These are phyloP conservation scores for Saururus chinensis DNA, from an alignment of 164 flowering plant species.

Conservation along the genomic window DNA sequence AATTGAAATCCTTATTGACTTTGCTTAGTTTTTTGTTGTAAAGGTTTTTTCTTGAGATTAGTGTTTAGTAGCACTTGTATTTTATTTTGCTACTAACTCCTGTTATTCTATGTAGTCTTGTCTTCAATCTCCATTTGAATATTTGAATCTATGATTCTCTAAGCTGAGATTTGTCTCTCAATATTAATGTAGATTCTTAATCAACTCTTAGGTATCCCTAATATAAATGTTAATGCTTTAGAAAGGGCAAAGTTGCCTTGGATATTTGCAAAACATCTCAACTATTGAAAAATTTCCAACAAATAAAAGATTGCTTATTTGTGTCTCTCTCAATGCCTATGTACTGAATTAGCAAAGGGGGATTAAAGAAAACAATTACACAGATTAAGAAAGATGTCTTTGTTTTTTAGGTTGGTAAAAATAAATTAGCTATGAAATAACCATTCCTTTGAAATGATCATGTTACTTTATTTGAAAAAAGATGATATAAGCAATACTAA, in stretches of 20 bases:
- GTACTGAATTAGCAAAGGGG: slow-evolving; percentile 74
- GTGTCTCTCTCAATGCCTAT: slow-evolving; percentile 51
- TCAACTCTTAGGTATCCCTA: slow-evolving; percentile 40
- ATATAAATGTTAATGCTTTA: slow-evolving; percentile 58
- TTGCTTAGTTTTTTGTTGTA: not conserved
- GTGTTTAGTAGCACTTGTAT: too few relatives aligned
- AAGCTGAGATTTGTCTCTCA: not conserved
- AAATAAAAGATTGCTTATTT: slow-evolving; percentile 37
- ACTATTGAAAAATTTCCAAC: slow-evolving; percentile 45
- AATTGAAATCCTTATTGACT: too few relatives aligned
- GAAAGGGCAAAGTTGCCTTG: slow-evolving; percentile 60
- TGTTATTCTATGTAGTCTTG: too few relatives aligned
- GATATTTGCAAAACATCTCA: slow-evolving; percentile 68
- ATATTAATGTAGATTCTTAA: slow-evolving; percentile 60
- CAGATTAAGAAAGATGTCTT: slow-evolving; percentile 67
- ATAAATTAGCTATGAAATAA: too few relatives aligned
- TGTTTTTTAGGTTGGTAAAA: too few relatives aligned
- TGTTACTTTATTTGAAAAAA: too few relatives aligned
- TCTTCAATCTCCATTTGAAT: too few relatives aligned
- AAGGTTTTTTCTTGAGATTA: too few relatives aligned
- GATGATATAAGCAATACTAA: too few relatives aligned
- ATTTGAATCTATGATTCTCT: too few relatives aligned
- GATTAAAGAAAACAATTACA: slow-evolving; percentile 58
- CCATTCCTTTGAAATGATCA: too few relatives aligned
- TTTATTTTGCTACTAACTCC: too few relatives aligned